Base-by-base conservation (phyloP, 2,329 filamentous ascomycete genomes). In the Cladophialophora bantiana region DNA sequence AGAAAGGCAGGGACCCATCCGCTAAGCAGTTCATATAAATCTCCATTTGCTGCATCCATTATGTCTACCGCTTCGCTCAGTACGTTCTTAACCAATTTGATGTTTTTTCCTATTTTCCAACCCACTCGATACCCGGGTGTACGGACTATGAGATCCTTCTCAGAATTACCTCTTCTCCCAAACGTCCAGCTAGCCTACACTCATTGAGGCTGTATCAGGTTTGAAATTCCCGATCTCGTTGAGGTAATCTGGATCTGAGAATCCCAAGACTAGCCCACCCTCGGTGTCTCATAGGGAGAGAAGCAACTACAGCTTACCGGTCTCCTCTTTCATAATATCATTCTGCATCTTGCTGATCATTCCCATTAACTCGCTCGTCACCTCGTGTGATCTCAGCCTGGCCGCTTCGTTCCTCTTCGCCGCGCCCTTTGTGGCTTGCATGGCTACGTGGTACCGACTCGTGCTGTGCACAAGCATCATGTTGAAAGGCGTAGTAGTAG, bases 381-480 rank as follows among this genome's bases (percentile, higher is more conserved):
- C 73, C 70, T 82, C 79, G 18, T 85, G 82, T 70, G 84, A 72
- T 32, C 76, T 78, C 4, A 80, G 62, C 63, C 76, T 78, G 0
- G 88, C 79, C 68, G 79, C 79, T 36, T 83, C 79, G 65, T 88
- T 88, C 3, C 75, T 70, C 71, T 76, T 77, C 0, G 82, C 79
- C 0, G 77, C 86, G 1, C 81, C 83, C 52, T 76, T 77, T 57
- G 90, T 71, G 2, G 87, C 88, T 10, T 82, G 77, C 68, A 83
- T 79, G 0, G 85, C 86, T 20, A 90, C 81, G 73, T 90, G 83
- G 70, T 84, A 90, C 50, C 88, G 79, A 18, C 83, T 88, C 1
- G 88, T 85, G 20, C 78, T 72, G 72, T 91, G 90, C 4, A 84
- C 75, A 1, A 90, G 79, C 87, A 90, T 87, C 88, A 90, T 90